phyloP scores from a whole-genome alignment of 768 basidiomycete species.

The Piloderma croceum region DNA sequence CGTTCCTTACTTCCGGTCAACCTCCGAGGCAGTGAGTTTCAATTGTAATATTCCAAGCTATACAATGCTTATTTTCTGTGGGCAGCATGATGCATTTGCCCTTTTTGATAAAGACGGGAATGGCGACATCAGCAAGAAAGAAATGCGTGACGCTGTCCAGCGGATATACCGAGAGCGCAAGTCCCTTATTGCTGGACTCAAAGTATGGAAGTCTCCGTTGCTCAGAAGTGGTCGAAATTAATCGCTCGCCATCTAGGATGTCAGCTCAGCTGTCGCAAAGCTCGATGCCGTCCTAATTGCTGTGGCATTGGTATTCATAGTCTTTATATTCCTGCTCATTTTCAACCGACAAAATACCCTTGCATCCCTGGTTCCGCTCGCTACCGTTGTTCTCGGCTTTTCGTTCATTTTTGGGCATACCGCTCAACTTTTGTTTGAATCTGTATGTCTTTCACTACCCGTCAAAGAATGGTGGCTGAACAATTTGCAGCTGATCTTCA shows the following conservation, averaged over 20 bases:
- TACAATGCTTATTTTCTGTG: conserved; percentile 4
- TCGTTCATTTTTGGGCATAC: conserved; percentile 84
- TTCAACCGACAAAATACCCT: conserved; percentile 65
- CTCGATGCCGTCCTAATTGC: conserved; percentile 69
- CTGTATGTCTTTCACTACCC: conserved; percentile 35
- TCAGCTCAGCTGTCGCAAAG: conserved; percentile 68
- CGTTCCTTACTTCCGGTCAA: conserved; percentile 66
- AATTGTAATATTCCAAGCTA: conserved; percentile 3
- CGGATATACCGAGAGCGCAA: conserved; percentile 77
- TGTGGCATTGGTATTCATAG: conserved; percentile 49
- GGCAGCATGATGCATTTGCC: conserved; percentile 59
- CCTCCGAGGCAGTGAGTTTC: conserved; percentile 60
- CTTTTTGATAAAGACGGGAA: conserved; percentile 81
- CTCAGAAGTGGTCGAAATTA: background rate
- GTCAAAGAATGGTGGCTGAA: background rate
- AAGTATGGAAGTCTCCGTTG: conserved; percentile 34
- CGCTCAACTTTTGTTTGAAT: conserved; percentile 73
- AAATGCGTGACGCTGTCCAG: conserved; percentile 81
- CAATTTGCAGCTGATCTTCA: conserved; percentile 62
- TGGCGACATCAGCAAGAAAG: conserved; percentile 69
- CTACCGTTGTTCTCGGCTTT: conserved; percentile 76
- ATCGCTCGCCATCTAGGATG: conserved; percentile 41
- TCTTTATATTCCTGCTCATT: conserved; percentile 70
- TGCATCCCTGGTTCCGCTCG: conserved; percentile 70
- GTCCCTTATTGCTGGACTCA: conserved; percentile 61